Percentiles rank a stretch among this genome's conserved stretches.
Evolutionary conservation across 176 grass and related monocot genomes (phyloP).

Genomic region (Bonia amplexicaulis): DNA sequence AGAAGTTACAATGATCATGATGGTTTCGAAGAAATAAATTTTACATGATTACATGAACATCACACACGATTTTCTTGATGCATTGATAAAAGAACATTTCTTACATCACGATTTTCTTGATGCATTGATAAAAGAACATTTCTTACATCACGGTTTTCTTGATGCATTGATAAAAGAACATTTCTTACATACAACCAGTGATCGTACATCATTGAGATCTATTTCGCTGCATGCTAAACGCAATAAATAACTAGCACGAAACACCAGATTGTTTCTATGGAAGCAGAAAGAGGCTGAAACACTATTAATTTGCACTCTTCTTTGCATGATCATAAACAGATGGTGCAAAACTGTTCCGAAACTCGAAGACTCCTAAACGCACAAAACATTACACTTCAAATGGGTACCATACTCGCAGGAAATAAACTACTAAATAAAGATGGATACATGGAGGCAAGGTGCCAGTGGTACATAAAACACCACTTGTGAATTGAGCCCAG

Average conservation of each 20-base stretch:
- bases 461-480: constrained; percentile 16
- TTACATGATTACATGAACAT: background rate
- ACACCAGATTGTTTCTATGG: background rate
- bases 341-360: background rate
- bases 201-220: background rate
- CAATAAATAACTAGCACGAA: background rate
- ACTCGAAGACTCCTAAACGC: background rate
- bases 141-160: background rate
- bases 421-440: constrained; percentile 10
- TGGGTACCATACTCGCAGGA: background rate
- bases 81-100: background rate
- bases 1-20: background rate
- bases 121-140: background rate
- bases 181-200: background rate
- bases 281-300: background rate
- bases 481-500: constrained; percentile 1
- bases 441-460: constrained; percentile 1
- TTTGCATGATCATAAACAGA: background rate
- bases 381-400: background rate
- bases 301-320: background rate
- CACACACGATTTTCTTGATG: background rate
- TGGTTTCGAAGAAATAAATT: background rate
- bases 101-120: too few species aligned
- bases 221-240: background rate
- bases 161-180: background rate